These are phyloP conservation scores for Apiospora phragmitis DNA, from an alignment of 2,329 filamentous ascomycete genomes.

Conservation along the genomic window DNA sequence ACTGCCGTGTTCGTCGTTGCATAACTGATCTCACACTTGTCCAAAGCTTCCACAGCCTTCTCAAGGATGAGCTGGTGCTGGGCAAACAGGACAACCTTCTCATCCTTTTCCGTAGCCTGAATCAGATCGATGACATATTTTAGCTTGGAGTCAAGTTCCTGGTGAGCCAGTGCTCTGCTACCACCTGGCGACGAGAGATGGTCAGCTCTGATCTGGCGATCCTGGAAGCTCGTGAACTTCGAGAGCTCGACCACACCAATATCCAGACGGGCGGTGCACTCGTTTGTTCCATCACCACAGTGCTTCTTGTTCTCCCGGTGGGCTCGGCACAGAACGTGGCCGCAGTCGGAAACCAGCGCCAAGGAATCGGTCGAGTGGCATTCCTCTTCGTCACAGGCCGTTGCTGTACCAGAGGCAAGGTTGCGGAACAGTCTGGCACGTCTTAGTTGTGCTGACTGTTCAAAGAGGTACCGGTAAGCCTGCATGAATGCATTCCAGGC, in stretches of 20 bases:
- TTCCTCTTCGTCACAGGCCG: slow-evolving; percentile 9
- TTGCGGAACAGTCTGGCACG: slow-evolving; percentile 1
- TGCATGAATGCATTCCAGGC: not conserved
- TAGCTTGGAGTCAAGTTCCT: slow-evolving; percentile 20
- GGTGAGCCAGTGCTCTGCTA: not conserved
- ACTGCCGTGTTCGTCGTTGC: slow-evolving; percentile 6
- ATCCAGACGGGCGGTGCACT: slow-evolving; percentile 10
- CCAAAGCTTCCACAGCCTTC: slow-evolving; percentile 25
- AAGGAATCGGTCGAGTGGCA: slow-evolving; percentile 17
- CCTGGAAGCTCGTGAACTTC: not conserved
- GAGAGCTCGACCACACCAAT: not conserved
- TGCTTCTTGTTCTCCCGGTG: slow-evolving; percentile 11
- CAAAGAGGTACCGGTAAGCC: not conserved
- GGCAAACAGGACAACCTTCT: slow-evolving; percentile 38
- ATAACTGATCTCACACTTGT: slow-evolving; percentile 16
- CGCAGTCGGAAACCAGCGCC: slow-evolving; percentile 27
- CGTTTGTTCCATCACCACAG: slow-evolving; percentile 20
- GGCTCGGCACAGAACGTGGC: slow-evolving; percentile 27
- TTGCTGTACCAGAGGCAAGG: slow-evolving; percentile 8
- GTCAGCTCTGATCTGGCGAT: not conserved
- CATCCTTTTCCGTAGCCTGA: slow-evolving; percentile 15
- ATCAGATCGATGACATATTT: slow-evolving; percentile 22
- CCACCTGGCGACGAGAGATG: not conserved
- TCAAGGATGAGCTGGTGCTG: slow-evolving; percentile 33
- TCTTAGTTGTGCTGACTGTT: not conserved